Conservation (phyloP, 257 asterid species). For the Forsythia suspensa region DNA sequence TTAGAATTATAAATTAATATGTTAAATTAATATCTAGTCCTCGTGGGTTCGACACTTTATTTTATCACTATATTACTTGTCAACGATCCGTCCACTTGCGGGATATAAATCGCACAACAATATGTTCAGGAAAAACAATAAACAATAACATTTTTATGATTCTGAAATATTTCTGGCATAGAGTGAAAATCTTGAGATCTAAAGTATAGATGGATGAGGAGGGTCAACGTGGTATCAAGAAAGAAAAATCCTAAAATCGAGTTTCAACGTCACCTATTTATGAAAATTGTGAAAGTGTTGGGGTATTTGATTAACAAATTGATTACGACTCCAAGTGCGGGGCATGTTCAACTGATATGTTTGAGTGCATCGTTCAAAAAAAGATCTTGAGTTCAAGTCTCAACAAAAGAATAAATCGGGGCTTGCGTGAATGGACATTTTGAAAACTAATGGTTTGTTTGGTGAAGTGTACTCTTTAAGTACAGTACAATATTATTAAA, state of each 20-base stretch:
- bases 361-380: neutral
- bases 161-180: neutral
- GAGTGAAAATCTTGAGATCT: neutral
- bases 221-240: too few relatives aligned
- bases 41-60: too few relatives aligned
- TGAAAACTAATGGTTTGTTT: neutral
- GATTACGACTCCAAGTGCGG: neutral
- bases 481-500: neutral
- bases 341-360: neutral
- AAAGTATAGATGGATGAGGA: too few relatives aligned
- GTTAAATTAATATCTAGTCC: too few relatives aligned
- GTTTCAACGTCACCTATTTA: neutral
- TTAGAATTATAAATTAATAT: too few relatives aligned
- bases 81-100: too few relatives aligned
- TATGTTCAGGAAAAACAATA: too few relatives aligned
- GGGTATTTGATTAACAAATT: too few relatives aligned
- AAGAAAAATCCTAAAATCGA: too few relatives aligned
- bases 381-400: neutral
- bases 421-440: neutral
- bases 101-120: too few relatives aligned
- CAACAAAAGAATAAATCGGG: neutral
- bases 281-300: neutral
- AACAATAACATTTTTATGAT: neutral
- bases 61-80: too few relatives aligned
- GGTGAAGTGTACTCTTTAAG: neutral